phyloP scores from a whole-genome alignment of 768 basidiomycete species.

The Termitomyces sp. region DNA sequence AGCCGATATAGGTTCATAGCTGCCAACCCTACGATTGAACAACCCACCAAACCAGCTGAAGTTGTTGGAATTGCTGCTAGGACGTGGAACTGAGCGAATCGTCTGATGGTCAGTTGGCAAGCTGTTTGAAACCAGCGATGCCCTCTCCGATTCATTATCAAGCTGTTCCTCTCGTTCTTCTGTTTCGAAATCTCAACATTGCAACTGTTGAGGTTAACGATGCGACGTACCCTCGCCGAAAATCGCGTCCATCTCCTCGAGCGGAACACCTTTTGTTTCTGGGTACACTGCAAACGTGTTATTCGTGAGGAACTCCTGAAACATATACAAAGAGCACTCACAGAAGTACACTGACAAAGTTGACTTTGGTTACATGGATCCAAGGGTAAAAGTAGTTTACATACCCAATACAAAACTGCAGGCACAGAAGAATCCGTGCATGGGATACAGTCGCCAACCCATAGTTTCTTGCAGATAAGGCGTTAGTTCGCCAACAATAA shows the following conservation, averaged over 20 bases:
- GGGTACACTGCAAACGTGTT: slow-evolving; percentile 57
- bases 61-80: slow-evolving; percentile 13
- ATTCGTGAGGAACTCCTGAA: not conserved
- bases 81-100: slow-evolving; percentile 22
- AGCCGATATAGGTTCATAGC: slow-evolving; percentile 23
- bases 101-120: slow-evolving; percentile 34
- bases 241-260: slow-evolving; percentile 89
- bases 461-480: slow-evolving; percentile 85
- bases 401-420: slow-evolving; percentile 79
- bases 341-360: slow-evolving; percentile 55
- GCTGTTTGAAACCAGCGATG: slow-evolving; percentile 43
- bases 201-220: not conserved
- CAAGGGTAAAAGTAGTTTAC: slow-evolving; percentile 11
- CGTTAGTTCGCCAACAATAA: slow-evolving; percentile 82
- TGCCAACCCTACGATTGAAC: slow-evolving; percentile 30
- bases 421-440: slow-evolving; percentile 92
- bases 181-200: not conserved
- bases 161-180: slow-evolving; percentile 50
- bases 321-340: not conserved
- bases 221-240: slow-evolving; percentile 74
- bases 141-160: slow-evolving; percentile 60
- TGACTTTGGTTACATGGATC: slow-evolving; percentile 39
- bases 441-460: slow-evolving; percentile 88
- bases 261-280: slow-evolving; percentile 79
- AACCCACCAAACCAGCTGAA: slow-evolving; percentile 49